Evolutionary conservation across 345 rosid genomes (phyloP), one percentile per base, ranked within the genome.

Genomic region (Luvunga scandens): DNA sequence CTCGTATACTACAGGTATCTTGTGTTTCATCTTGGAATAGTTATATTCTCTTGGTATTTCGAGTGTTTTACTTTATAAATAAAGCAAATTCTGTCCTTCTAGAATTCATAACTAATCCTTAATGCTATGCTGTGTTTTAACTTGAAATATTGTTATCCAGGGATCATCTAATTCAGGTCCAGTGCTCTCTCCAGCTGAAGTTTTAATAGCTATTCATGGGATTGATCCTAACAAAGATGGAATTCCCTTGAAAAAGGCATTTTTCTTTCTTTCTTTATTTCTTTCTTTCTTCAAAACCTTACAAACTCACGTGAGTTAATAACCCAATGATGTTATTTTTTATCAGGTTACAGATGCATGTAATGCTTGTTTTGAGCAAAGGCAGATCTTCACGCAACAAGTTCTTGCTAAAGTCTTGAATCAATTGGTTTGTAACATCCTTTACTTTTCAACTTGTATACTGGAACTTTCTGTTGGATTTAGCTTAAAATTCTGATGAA

Each of bases 391-490:
- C 84, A 94, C 97, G 69, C 99, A 94, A 82, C 98, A 90, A 86
- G 94, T 96, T 86, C 86, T 96, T 65, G 99, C 99, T 6, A 84
- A 95, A 75, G 99, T 94, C 82, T 84, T 96, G 89, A 94, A 96
- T 90, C 99, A 96, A 71, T 83, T 96, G 99, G 99, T 95, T 59
- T 80, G 91, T 85, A 65, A 66, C 63, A 78, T 61, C 39, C 75
- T 62, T 70, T 68, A 63, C 18, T 45, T 67, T 48, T 33, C 21
- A 33, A 30, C 28, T 71, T 75, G 22, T 61, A 71, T 22, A 28
- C 45, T 30, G 76, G 75, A 30, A 42, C 56, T 71, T 70, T 69
- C 36, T 53, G 24, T 4, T 45, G 38, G 56, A 67, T 60, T 45
- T 25, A 31, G 61, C 81, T 78, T 72, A 67, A 69, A 69, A 78